Base-by-base conservation (phyloP, 805 yeast species). In the Saturnispora sekii region DNA sequence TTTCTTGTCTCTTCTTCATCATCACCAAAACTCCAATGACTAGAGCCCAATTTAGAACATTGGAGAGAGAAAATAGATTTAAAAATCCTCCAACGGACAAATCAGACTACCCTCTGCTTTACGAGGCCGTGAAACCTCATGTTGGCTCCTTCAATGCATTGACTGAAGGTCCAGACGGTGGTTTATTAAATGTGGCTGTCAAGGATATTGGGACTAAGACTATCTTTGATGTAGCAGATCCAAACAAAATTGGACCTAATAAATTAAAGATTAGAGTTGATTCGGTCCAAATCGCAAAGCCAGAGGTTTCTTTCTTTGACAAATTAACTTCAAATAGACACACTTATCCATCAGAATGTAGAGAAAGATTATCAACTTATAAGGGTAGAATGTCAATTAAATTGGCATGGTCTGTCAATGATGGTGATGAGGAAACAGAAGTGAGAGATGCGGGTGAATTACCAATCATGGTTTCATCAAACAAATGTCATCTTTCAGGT, bases 121-220 rank as follows among this genome's bases (percentile, higher is more conserved):
- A 76, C 47, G 95, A 87, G 51, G 97, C 98, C 12, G 93, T 93
- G 35, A 78, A 79, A 46, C 98, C 98, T 5, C 98, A 93, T 62
- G 76, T 93, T 45, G 97, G 95, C 8, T 90, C 97, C 1, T 93
- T 93, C 72, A 84, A 93, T 70, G 97, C 97, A 5, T 70, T 93
- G 46, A 84, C 95, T 18, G 95, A 85, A 47, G 96, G 95, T 37
- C 78, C 84, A 18, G 79, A 72, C 37, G 95, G 90, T 39, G 96
- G 96, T 5, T 64, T 93, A 21, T 70, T 93, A 48, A 87, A 89
- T 61, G 67, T 82, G 42, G 97, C 84, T 2, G 94, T 83, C 39
- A 73, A 81, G 56, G 97, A 93, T 59, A 87, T 93, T 49, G 98
- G 97, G 9, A 66, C 76, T 48, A 85, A 81, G 58, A 79, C 88